Evolutionary conservation across 208 protist genomes (phyloP), one percentile per base, ranked within the genome.

Genomic region (Trichomonas gallinae): DNA sequence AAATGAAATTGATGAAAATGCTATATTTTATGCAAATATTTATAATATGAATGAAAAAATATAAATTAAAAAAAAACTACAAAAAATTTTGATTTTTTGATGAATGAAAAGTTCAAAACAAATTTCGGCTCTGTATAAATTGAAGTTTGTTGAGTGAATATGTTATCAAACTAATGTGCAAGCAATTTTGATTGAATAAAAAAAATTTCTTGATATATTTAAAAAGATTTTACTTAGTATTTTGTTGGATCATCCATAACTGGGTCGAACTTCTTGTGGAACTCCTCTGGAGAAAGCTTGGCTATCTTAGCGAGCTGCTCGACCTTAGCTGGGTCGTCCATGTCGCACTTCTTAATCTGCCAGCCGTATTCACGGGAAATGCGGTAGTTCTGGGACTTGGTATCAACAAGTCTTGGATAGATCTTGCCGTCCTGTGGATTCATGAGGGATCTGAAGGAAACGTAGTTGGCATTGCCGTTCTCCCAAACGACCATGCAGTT

Each of bases 331-430:
- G 34, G 0, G 44, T 97, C 48, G 0, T 72, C 58, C 26, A 97
- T 63, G 36, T 97, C 96, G 21, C 42, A 58, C 23, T 45, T 49
- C 17, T 40, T 38, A 0, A 97, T 26, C n/a, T 96, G 42, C n/a
- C 83, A 96, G 51, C 82, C 96, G 31, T 96, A 97, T 45, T 40
- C 46, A 0, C 48, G 31, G 2, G 96, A 88, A 87, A 97, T 96
- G 31, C 96, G 4, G 96, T 96, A 97, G 87, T 81, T 49, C 89
- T 82, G 46, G 38, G 82, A 96, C 11, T 88, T 45, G 44, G 13
- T 40, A 46, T 97, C 96, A 4, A 97, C 96, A 3, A 42, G 8
- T 96, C 87, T 44, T 21, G n/a, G 38, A 11, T 96, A 45, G 36
- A 89, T 87, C 40, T 58, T 44, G 31, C 87, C 87, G 15, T 81